Conservation (phyloP, 768 basidiomycete species). For the Pholiota molesta region DNA sequence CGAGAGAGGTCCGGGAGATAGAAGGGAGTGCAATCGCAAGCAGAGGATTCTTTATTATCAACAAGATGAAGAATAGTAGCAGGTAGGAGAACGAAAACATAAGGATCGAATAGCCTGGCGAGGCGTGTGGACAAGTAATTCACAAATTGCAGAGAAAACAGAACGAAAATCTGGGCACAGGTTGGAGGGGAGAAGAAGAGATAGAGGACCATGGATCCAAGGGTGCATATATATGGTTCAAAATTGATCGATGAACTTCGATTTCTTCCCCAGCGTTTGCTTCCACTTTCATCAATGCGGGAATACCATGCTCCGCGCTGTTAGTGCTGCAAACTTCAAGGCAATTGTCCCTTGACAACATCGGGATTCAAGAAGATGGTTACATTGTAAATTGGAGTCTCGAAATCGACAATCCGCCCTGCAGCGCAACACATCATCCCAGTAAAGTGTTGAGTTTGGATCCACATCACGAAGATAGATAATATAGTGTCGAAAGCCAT, state of each 20-base stretch:
- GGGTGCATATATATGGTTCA: slow-evolving; percentile 1
- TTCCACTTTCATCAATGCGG: not conserved
- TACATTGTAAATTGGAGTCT: too few relatives aligned
- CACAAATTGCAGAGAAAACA: not conserved
- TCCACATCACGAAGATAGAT: too few relatives aligned
- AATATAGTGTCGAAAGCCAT: too few relatives aligned
- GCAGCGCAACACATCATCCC: too few relatives aligned
- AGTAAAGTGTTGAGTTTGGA: too few relatives aligned
- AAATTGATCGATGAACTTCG: not conserved
- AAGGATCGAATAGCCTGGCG: slow-evolving; percentile 4
- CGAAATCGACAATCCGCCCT: too few relatives aligned
- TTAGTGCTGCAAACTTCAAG: not conserved
- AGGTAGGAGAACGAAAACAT: slow-evolving; percentile 6
- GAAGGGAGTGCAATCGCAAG: not conserved
- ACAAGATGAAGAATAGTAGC: not conserved
- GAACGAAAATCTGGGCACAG: not conserved
- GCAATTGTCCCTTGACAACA: too few relatives aligned
- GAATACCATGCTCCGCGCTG: not conserved
- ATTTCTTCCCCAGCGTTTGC: not conserved
- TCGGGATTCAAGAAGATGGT: too few relatives aligned
- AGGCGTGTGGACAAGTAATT: not conserved
- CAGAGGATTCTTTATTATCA: not conserved
- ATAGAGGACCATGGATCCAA: not conserved
- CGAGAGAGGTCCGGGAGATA: not conserved
- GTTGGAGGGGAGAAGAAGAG: not conserved